Percentiles rank a stretch among this genome's conserved stretches.
These are phyloP conservation scores for Kwoniella sp. DNA, from an alignment of 768 basidiomycete species.

Conservation along the genomic window DNA sequence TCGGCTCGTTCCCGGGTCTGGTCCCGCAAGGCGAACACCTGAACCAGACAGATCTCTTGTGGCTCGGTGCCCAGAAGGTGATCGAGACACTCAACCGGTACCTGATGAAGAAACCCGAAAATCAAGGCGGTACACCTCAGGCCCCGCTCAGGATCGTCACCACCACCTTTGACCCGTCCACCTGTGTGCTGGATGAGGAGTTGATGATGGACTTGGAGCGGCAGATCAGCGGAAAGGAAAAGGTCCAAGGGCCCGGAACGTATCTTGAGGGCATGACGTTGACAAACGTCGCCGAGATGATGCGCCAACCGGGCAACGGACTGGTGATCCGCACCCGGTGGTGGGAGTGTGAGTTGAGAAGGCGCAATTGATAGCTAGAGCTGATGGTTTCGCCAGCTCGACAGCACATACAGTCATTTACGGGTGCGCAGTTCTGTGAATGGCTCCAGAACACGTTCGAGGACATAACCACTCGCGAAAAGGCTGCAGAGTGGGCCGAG, in stretches of 20 bases:
- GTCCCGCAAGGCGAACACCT: slow-evolving; percentile 65
- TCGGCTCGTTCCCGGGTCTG: slow-evolving; percentile 50
- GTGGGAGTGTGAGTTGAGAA: slow-evolving; percentile 64
- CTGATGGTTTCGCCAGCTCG: slow-evolving; percentile 43
- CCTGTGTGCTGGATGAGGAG: slow-evolving; percentile 71
- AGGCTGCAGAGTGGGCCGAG: slow-evolving; percentile 72
- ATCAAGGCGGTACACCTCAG: slow-evolving; percentile 49
- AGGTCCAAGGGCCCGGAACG: slow-evolving; percentile 21
- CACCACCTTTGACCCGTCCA: slow-evolving; percentile 76
- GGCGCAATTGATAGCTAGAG: slow-evolving; percentile 14
- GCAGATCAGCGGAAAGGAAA: slow-evolving; percentile 55
- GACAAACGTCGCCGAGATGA: slow-evolving; percentile 55
- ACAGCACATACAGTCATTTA: slow-evolving; percentile 73
- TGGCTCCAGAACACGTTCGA: slow-evolving; percentile 90
- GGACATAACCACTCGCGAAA: slow-evolving; percentile 76
- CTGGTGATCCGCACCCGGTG: slow-evolving; percentile 76
- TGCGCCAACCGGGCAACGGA: slow-evolving; percentile 59
- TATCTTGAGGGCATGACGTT: slow-evolving; percentile 61
- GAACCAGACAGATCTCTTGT: slow-evolving; percentile 66
- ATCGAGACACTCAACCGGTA: slow-evolving; percentile 80
- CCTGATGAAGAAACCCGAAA: slow-evolving; percentile 59
- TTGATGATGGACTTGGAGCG: slow-evolving; percentile 76
- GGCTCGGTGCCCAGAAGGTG: slow-evolving; percentile 85
- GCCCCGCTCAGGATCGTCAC: slow-evolving; percentile 69
- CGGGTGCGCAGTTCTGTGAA: slow-evolving; percentile 79